Conservation (phyloP, 2,329 filamentous ascomycete species). For the Fusarium beomiforme region DNA sequence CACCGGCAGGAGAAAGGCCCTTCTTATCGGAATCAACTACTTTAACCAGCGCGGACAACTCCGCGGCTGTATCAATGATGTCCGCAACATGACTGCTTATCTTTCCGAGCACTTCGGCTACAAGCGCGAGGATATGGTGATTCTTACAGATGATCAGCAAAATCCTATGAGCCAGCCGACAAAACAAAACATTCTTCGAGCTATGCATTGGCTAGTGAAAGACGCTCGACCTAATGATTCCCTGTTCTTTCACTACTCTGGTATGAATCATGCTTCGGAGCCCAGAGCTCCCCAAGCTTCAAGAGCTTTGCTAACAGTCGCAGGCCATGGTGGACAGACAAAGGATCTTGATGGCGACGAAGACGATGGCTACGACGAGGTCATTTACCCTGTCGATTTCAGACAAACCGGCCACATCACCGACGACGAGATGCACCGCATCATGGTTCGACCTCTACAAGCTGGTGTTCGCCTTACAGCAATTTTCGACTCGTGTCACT, state of each 20-base stretch:
- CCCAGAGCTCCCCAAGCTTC: neutral
- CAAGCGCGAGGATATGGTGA: conserved; percentile 95
- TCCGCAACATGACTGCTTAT: conserved; percentile 95
- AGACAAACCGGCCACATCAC: conserved; percentile 82
- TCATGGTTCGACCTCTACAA: conserved; percentile 70
- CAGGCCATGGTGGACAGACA: conserved; percentile 83
- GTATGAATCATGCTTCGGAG: conserved; percentile 57
- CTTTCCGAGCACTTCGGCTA: conserved; percentile 91
- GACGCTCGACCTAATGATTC: conserved; percentile 93
- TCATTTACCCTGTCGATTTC: conserved; percentile 87
- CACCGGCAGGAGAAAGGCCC: conserved; percentile 86
- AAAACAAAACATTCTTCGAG: conserved; percentile 92
- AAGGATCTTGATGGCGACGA: conserved; percentile 83
- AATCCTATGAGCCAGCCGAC: conserved; percentile 97
- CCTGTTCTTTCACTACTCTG: conserved; percentile 97
- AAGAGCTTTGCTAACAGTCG: conserved; percentile 21
- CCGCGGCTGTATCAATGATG: conserved; percentile 95
- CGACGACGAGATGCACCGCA: conserved; percentile 83
- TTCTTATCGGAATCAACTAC: conserved; percentile 96
- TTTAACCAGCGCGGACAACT: conserved; percentile 92
- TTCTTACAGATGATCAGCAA: conserved; percentile 95
- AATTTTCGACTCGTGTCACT: conserved; percentile 75
- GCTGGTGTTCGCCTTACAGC: conserved; percentile 68
- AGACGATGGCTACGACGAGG: conserved; percentile 83
- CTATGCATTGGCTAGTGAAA: conserved; percentile 98